These are phyloP conservation scores for Beauveria sp. DNA, from an alignment of 2,329 filamentous ascomycete species.

Conservation along the genomic window DNA sequence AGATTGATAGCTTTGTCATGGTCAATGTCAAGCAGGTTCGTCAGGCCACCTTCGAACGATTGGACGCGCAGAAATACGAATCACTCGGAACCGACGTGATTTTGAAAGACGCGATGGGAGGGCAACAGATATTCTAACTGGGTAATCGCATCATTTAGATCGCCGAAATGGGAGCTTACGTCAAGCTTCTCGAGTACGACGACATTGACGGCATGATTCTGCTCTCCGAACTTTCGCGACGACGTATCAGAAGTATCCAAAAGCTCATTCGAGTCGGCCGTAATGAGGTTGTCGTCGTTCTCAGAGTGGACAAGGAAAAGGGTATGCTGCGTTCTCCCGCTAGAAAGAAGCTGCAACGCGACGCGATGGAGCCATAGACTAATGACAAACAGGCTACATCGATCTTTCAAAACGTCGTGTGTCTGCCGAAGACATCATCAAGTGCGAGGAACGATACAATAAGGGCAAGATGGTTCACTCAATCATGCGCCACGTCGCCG, in stretches of 20 bases:
- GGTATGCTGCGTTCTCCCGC: constrained; percentile 38
- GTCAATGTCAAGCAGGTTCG: constrained; percentile 96
- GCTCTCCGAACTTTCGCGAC: constrained; percentile 90
- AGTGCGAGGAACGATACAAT: constrained; percentile 99
- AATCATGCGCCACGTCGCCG: constrained; percentile 96
- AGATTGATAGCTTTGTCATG: constrained; percentile 99
- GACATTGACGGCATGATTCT: constrained; percentile 99
- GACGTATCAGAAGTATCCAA: constrained; percentile 97
- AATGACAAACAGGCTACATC: constrained; percentile 61
- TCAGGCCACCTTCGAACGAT: constrained; percentile 12
- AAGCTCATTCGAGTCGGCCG: constrained; percentile 97
- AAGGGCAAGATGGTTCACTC: constrained; percentile 99
- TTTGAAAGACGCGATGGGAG: neutral
- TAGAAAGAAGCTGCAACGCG: constrained; percentile 11
- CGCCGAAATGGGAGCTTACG: constrained; percentile 99
- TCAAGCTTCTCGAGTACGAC: constrained; percentile 98
- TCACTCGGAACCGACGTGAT: neutral
- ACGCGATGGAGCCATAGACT: constrained; percentile 14
- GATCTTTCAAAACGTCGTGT: constrained; percentile 98
- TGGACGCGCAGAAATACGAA: neutral
- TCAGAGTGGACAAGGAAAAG: constrained; percentile 99
- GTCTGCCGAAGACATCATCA: constrained; percentile 92
- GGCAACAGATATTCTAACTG: neutral
- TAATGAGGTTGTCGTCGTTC: constrained; percentile 97
- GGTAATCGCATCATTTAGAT: constrained; percentile 50